Evolutionary conservation across 164 flowering plant species (phyloP).

Genomic region (Vitis labrusca): DNA sequence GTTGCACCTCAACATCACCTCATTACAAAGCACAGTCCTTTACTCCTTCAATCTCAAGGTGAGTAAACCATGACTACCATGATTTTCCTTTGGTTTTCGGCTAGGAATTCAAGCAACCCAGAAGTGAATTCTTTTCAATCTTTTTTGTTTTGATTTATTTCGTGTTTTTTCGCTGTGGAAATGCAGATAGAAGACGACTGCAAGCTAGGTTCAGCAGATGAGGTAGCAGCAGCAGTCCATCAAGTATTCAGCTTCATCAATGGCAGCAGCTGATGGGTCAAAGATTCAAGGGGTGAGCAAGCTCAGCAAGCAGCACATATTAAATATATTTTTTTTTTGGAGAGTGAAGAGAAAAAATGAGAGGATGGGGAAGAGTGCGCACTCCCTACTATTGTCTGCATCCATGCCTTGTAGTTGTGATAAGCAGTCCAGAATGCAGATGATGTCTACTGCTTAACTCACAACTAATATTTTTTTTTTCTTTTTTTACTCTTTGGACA

Average conservation of each 20-base stretch:
- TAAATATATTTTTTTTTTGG: neutral
- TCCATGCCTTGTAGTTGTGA: neutral
- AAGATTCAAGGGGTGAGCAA: neutral
- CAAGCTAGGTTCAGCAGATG: conserved; percentile 53
- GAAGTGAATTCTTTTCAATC: neutral
- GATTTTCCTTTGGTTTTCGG: neutral
- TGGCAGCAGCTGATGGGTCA: neutral
- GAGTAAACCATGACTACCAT: neutral
- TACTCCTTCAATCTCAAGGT: conserved; percentile 75
- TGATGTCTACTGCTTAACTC: conserved; percentile 13
- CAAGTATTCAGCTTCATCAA: conserved; percentile 45
- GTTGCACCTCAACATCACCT: conserved; percentile 60
- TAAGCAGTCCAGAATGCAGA: neutral
- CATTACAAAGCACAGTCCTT: conserved; percentile 35
- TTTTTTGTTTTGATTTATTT: neutral
- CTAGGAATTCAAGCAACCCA: conserved; percentile 1
- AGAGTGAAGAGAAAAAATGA: neutral
- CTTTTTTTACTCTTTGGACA: neutral
- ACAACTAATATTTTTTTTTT: neutral
- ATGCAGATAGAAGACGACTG: conserved; percentile 67
- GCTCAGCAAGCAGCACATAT: neutral
- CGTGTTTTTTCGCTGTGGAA: neutral
- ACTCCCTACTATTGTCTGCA: conserved; percentile 2
- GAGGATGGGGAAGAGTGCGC: neutral
- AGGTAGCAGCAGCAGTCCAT: conserved; percentile 56